Evolutionary conservation across 2,329 filamentous ascomycete species (phyloP).

Genomic region (Dothideomycetes sp.): DNA sequence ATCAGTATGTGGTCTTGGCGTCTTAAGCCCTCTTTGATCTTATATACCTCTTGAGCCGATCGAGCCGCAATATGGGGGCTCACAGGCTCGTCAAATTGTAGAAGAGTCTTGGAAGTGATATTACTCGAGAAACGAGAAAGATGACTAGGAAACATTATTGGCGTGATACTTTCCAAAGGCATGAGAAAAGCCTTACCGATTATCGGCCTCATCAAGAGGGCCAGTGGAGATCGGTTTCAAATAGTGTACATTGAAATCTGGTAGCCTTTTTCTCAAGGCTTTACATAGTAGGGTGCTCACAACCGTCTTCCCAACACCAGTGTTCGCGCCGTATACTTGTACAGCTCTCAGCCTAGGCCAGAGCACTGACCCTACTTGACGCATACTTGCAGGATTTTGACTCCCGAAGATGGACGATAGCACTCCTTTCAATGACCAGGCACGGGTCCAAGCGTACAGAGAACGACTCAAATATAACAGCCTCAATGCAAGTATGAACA

Average conservation of each 20-base stretch:
- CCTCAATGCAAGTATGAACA: no score
- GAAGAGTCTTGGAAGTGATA: conserved; percentile 50
- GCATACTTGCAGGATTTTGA: conserved; percentile 1
- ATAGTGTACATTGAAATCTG: conserved; percentile 46
- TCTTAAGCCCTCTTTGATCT: not conserved
- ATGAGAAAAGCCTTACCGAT: conserved; percentile 38
- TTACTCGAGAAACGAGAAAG: conserved; percentile 47
- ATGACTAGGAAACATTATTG: conserved; percentile 39
- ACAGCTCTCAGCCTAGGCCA: conserved; percentile 59
- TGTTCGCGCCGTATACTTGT: conserved; percentile 76
- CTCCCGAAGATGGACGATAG: not conserved
- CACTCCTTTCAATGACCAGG: not conserved
- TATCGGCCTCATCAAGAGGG: conserved; percentile 56
- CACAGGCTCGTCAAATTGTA: conserved; percentile 61
- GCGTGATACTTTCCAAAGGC: not conserved
- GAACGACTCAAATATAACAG: no score
- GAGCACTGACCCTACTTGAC: conserved; percentile 47
- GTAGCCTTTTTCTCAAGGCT: conserved; percentile 40
- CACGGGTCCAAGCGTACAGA: no score
- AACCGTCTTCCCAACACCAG: conserved; percentile 75
- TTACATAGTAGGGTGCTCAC: conserved; percentile 62
- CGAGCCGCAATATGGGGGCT: conserved; percentile 68
- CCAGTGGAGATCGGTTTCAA: conserved; percentile 79
- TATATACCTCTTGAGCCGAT: conserved; percentile 1
- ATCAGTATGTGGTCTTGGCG: not conserved